Conservation (phyloP, 768 basidiomycete genomes). For the Leucosporidium creatinivorum region DNA sequence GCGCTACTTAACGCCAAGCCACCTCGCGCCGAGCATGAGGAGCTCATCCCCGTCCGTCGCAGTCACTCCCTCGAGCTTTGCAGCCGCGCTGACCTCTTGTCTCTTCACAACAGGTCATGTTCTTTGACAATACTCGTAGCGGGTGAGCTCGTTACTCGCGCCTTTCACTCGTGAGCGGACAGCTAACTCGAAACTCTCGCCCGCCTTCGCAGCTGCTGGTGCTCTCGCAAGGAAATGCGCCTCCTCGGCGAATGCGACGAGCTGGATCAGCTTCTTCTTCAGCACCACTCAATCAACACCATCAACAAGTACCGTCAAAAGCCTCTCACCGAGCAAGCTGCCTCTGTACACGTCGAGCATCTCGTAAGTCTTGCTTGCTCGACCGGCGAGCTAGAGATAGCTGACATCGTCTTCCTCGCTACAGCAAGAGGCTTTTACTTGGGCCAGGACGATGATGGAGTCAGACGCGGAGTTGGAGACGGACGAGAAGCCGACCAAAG, state of each 20-base stretch:
- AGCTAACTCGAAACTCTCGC: not conserved
- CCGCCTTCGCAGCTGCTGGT: slow-evolving; percentile 8
- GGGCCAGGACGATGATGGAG: too few species aligned
- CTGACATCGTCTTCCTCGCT: too few species aligned
- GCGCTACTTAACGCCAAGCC: not conserved
- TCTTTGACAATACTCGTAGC: not conserved
- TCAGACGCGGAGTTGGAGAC: too few species aligned
- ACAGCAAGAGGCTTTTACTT: too few species aligned
- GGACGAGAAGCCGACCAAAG: too few species aligned
- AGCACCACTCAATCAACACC: not conserved
- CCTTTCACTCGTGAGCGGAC: not conserved
- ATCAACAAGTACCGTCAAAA: not conserved
- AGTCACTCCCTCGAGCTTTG: not conserved
- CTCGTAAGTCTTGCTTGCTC: too few species aligned
- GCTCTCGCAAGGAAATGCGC: not conserved
- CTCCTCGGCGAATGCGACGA: slow-evolving; percentile 17
- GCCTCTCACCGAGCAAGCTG: too few species aligned
- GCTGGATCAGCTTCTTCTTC: slow-evolving; percentile 11
- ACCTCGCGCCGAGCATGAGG: not conserved
- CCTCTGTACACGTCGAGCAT: too few species aligned
- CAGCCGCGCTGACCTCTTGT: not conserved
- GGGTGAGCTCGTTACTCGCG: not conserved
- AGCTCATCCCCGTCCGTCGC: too few species aligned
- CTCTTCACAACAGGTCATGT: not conserved
- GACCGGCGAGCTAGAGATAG: too few species aligned